These are phyloP conservation scores for Botrytis porri DNA, from an alignment of 2,329 filamentous ascomycete genomes.

Conservation along the genomic window DNA sequence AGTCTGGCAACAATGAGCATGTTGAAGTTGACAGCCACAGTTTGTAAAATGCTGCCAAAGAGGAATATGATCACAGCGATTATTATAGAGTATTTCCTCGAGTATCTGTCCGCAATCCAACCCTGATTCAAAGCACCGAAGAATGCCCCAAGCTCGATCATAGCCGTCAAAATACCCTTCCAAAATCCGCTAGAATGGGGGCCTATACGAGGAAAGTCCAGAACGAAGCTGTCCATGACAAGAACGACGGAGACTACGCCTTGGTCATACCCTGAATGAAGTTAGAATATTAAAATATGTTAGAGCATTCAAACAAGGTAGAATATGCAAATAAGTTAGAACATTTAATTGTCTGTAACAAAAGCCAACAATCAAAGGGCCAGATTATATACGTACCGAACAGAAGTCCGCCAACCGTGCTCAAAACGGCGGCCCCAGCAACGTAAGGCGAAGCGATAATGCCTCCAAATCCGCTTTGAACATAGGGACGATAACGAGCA, in stretches of 20 bases:
- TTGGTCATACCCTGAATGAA: conserved; percentile 45
- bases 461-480: conserved; percentile 3
- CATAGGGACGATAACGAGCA: conserved; percentile 1
- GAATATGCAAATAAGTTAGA: conserved; percentile 26
- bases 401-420: conserved; percentile 8
- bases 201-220: conserved; percentile 36
- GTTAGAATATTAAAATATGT: not conserved
- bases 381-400: not conserved
- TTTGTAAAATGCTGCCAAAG: conserved; percentile 50
- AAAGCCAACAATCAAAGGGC: not conserved
- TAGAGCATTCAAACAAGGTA: not conserved
- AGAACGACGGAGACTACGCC: conserved; percentile 47
- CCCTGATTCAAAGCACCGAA: conserved; percentile 28
- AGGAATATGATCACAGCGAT: conserved; percentile 51
- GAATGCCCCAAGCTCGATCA: conserved; percentile 44
- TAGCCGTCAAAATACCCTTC: conserved; percentile 17
- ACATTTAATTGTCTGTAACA: not conserved
- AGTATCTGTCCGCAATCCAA: conserved; percentile 48
- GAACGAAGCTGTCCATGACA: conserved; percentile 44
- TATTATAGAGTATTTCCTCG: conserved; percentile 50
- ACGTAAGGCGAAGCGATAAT: conserved; percentile 14
- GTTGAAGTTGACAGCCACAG: conserved; percentile 47
- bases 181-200: conserved; percentile 16
- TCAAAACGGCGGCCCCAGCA: conserved; percentile 9
- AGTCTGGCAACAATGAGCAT: conserved; percentile 50